Evolutionary conservation across 805 yeast species (phyloP).

Genomic region (Starmerella vitae): DNA sequence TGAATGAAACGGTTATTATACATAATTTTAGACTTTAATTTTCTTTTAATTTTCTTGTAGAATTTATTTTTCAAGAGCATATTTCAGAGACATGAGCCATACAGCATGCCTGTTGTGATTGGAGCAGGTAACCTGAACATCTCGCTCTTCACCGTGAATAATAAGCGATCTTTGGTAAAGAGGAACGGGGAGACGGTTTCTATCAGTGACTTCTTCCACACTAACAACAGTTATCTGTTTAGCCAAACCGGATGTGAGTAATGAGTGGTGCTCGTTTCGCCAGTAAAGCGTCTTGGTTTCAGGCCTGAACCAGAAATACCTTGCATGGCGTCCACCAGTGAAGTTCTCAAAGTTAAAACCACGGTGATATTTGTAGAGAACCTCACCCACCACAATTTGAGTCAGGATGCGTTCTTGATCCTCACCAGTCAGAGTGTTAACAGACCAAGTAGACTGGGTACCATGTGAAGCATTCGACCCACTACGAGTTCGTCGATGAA

Average conservation of each 20-base stretch:
- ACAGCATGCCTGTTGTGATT: conserved; percentile 77
- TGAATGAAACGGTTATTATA: too few relatives aligned
- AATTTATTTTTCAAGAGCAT: conserved; percentile 1
- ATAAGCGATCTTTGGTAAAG: conserved; percentile 72
- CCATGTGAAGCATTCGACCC: background rate
- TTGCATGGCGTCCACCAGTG: conserved; percentile 70
- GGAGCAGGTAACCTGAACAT: conserved; percentile 72
- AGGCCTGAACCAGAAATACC: conserved; percentile 95
- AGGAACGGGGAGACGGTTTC: conserved; percentile 58
- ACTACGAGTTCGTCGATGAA: background rate
- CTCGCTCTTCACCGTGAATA: conserved; percentile 51
- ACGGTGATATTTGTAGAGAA: conserved; percentile 70
- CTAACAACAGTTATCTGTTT: conserved; percentile 67
- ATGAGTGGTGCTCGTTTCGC: conserved; percentile 68
- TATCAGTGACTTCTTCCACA: conserved; percentile 69
- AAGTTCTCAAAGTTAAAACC: conserved; percentile 49
- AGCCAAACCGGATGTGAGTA: conserved; percentile 56
- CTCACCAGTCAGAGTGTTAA: conserved; percentile 37
- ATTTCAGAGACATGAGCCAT: conserved; percentile 72
- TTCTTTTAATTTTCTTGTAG: too few relatives aligned
- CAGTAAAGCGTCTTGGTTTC: conserved; percentile 82
- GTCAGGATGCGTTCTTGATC: conserved; percentile 42
- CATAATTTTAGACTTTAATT: too few relatives aligned
- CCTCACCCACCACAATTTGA: conserved; percentile 89
- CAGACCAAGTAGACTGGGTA: conserved; percentile 7